Evolutionary conservation across 2,329 filamentous ascomycete genomes (phyloP).

Genomic region (Colletotrichum filicis): DNA sequence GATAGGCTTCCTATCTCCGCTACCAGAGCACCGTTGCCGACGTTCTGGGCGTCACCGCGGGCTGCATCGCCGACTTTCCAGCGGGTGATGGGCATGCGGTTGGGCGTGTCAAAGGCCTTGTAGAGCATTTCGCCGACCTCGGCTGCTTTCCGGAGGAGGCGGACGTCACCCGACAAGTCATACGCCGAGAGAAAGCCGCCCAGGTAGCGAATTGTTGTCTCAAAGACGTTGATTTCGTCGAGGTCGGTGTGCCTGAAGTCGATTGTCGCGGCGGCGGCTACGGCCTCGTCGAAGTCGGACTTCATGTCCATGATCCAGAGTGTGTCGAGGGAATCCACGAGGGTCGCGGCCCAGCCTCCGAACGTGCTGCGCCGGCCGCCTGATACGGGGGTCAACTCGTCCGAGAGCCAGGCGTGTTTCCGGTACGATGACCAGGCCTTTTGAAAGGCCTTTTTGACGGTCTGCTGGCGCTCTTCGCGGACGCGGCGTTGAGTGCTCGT

Average conservation of each 20-base stretch:
- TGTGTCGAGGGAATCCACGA: conserved; percentile 70
- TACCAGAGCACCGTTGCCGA: conserved; percentile 52
- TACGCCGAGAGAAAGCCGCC: conserved; percentile 60
- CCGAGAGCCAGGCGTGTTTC: no score
- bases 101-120: conserved; percentile 59
- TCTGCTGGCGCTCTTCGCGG: no score
- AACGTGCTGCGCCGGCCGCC: no score
- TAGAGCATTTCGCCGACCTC: conserved; percentile 61
- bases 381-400: no score
- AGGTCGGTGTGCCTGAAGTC: conserved; percentile 58
- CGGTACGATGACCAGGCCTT: no score
- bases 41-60: conserved; percentile 38
- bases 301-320: conserved; percentile 71
- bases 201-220: conserved; percentile 57
- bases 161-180: conserved; percentile 54
- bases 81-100: conserved; percentile 53
- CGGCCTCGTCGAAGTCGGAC: conserved; percentile 66
- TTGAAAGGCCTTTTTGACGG: no score
- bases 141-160: conserved; percentile 54
- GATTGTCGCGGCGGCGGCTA: conserved; percentile 58
- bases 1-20: conserved; percentile 74
- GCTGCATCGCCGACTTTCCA: conserved; percentile 42
- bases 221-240: conserved; percentile 53
- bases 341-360: conserved; percentile 67
- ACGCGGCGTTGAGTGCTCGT: no score